Evolutionary conservation across 208 protist species (phyloP), one percentile per base, ranked within the genome.

Genomic region (Trypanosoma conorhini): DNA sequence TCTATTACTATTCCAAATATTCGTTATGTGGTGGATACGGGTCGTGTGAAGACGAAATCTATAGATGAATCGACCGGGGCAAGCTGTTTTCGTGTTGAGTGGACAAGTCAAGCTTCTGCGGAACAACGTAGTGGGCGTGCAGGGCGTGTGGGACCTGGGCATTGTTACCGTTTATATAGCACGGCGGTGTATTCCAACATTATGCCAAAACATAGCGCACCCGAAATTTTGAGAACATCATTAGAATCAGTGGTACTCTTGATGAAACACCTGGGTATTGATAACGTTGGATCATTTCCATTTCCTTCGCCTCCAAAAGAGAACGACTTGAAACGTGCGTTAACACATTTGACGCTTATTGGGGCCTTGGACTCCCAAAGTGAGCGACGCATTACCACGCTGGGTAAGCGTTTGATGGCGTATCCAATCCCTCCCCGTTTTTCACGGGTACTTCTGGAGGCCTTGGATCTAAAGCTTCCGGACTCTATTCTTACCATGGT

Each of bases 1-100:
- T 99, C 99, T 58, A 85, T 99, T 26, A 99, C 99, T 1, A 99
- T 99, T 64, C 98, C 98, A 22, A 96, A 97, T 66, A 98, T 99
- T 70, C 78, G 86, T 51, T 99, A 99, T 85, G 99, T 99, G 31
- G 98, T 99, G 13, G 99, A 99, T 79, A 87, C 97, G 26, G 98
- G 98, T 19, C 94, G 98, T 46, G 93, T 92, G 35, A 99, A 99
- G 80, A 94, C 95, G 51, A 99, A 99, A 77, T 80, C 85, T 30
- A 97, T 99, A 77, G 98, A 99, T 78, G 70, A 97, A 10, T 92
- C 96, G 68, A 98, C 98, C 3, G 94, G 98, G 44, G 99, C 99
- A 74, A 98, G 99, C 70, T 95, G 92, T 69, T 97, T 98, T 62
- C 85, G 95, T 30, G 98, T 99, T 28, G 87, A 93, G 56, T 99